These are phyloP conservation scores for Moniliella sp. DNA, from an alignment of 1,284 basidiomycete species.

Conservation along the genomic window DNA sequence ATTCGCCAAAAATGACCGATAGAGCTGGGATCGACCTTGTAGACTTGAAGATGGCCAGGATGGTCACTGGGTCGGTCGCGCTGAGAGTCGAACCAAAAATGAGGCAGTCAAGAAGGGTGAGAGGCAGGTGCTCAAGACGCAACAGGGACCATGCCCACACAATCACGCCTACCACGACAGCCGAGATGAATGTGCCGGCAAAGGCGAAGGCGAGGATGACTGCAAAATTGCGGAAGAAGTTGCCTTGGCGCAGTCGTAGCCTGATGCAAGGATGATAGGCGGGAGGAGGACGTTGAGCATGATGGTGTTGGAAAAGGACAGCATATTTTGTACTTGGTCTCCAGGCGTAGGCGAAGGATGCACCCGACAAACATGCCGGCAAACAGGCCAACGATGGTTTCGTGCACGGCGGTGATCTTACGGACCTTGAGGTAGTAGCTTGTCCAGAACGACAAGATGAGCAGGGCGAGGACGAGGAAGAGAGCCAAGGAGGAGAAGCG, in stretches of 20 bases:
- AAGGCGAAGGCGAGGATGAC: conserved; percentile 81
- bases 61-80: conserved; percentile 93
- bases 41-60: conserved; percentile 92
- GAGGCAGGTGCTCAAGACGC: conserved; percentile 38
- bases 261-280: conserved; percentile 91
- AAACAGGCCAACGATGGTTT: conserved; percentile 83
- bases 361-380: conserved; percentile 83
- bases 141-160: conserved; percentile 85
- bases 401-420: conserved; percentile 79
- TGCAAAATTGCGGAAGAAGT: conserved; percentile 56
- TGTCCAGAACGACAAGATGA: conserved; percentile 80
- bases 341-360: conserved; percentile 74
- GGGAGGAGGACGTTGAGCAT: conserved; percentile 94
- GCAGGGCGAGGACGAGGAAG: conserved; percentile 61
- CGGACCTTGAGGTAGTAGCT: conserved; percentile 96
- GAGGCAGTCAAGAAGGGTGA: conserved; percentile 50
- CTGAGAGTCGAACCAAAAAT: conserved; percentile 89
- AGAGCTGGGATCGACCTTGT: conserved; percentile 96
- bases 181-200: conserved; percentile 83
- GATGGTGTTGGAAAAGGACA: conserved; percentile 86
- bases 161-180: conserved; percentile 79
- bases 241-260: conserved; percentile 92
- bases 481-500: conserved; percentile 30
- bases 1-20: conserved; percentile 90
- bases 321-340: conserved; percentile 83